A percentile compares a stretch with the other conserved stretches of the same genome.
phyloP scores from a whole-genome alignment of 139 green algal genomes.

The Coelastrella sp. region DNA sequence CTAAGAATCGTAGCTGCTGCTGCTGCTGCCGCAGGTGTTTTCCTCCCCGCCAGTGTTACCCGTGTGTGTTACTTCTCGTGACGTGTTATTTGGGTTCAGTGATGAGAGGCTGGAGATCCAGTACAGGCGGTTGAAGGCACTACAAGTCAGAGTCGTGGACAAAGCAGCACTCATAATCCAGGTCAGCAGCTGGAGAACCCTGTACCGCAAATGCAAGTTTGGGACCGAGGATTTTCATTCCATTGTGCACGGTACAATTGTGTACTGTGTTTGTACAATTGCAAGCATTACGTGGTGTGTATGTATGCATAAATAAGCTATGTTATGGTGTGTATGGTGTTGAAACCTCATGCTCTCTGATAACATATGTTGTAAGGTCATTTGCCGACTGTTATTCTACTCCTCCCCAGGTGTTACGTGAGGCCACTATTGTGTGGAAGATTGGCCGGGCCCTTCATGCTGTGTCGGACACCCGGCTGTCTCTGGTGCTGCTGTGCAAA shows the following conservation, averaged over 20 bases:
- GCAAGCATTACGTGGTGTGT: too few species aligned
- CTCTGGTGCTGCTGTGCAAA: constrained; percentile 44
- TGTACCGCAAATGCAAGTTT: too few species aligned
- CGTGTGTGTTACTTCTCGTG: neutral
- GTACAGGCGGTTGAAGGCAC: constrained; percentile 30
- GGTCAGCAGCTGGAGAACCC: too few species aligned
- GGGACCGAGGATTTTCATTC: too few species aligned
- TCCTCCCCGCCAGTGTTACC: neutral
- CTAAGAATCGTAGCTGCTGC: too few species aligned
- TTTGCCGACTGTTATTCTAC: too few species aligned
- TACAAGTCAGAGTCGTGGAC: constrained; percentile 6
- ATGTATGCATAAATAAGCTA: too few species aligned
- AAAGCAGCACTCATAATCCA: constrained; percentile 1
- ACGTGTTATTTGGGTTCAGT: constrained; percentile 20
- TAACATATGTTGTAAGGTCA: neutral
- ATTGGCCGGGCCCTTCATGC: neutral
- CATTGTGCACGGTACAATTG: too few species aligned
- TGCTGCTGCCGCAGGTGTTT: neutral
- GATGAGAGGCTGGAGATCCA: constrained; percentile 30
- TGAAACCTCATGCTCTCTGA: too few species aligned
- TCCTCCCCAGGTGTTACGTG: neutral
- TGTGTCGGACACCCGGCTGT: neutral
- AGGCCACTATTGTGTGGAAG: constrained; percentile 16
- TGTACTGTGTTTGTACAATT: neutral
- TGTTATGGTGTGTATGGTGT: too few species aligned